Base-by-base conservation (phyloP, 2,329 filamentous ascomycete genomes). In the Stemphylium vesicarium region DNA sequence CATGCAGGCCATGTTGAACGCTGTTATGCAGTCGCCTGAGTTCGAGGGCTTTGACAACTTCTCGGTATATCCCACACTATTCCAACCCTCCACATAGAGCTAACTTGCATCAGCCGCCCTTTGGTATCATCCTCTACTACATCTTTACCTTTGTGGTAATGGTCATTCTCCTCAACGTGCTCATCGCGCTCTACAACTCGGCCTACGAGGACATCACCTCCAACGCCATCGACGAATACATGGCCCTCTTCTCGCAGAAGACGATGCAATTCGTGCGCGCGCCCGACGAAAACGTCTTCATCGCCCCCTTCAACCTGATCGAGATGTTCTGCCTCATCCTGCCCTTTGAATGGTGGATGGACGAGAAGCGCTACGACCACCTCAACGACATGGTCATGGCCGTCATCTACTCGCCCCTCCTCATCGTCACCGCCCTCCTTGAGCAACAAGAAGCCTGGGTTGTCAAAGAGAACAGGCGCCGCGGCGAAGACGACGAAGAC, bases 241-340 rank as follows among this genome's bases (percentile, higher is more conserved):
- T 99, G 73, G 94, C 92, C 0, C 84, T 98, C 3, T 97, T 96
- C 77, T 85, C 91, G 0, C 90, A 96, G 64, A 96, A 96, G 77
- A 97, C 95, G 0, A 91, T 98, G 84, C 92, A 96, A 69, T 99
- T 97, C 69, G 91, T 98, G 15, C 91, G 95, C 43, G 95, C 95
- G 0, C 95, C 95, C 0, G 95, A 99, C 67, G 95, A 99, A 75
- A 99, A 99, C 65, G 95, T 99, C 50, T 99, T 95, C 77, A 96
- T 99, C 68, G 88, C 95, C 0, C 95, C 95, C 0, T 90, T 99
- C 77, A 99, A 99, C 74, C 82, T 99, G 2, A 84, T 99, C 56
- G 95, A 99, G 74, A 87, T 98, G 15, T 81, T 96, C 57, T 80
- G 85, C 57, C 84, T 97, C 3, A 84, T 90, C 35, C 70, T 96